Conservation (phyloP, 805 yeast species). For the Starmerella sirachaensis region DNA sequence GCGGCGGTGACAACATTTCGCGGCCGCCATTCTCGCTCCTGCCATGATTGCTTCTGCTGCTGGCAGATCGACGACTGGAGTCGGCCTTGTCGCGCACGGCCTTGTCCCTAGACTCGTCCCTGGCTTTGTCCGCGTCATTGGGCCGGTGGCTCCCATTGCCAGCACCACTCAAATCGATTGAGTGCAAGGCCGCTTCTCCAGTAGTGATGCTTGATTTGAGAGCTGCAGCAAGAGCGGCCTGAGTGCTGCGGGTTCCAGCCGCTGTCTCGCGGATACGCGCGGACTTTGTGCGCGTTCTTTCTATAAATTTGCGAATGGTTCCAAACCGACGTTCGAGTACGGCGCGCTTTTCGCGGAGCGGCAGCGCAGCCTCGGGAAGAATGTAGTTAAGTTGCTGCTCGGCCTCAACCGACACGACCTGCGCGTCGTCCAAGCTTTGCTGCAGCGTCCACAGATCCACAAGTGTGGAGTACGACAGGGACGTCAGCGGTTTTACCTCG, state of each 20-base stretch:
- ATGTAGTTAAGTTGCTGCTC: slow-evolving; percentile 13
- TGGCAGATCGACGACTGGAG: too few species aligned
- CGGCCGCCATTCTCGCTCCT: too few species aligned
- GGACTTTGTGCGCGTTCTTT: neutral
- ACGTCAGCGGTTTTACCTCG: neutral
- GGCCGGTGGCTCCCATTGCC: neutral
- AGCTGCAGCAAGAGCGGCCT: too few species aligned
- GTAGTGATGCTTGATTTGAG: too few species aligned
- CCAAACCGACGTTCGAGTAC: slow-evolving; percentile 12
- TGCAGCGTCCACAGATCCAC: slow-evolving; percentile 26
- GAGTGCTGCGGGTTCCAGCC: neutral
- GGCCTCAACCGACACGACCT: slow-evolving; percentile 17
- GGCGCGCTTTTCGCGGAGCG: slow-evolving; percentile 6
- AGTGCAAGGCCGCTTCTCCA: neutral
- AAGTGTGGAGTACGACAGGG: slow-evolving; percentile 23
- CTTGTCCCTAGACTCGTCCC: neutral
- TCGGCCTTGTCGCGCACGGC: neutral
- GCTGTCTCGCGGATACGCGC: neutral
- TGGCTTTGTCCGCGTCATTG: neutral
- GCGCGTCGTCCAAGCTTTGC: slow-evolving; percentile 25
- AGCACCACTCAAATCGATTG: neutral
- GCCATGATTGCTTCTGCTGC: too few species aligned
- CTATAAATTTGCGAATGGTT: neutral
- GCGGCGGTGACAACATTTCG: too few species aligned
- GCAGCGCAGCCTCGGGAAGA: slow-evolving; percentile 10